phyloP scores from a whole-genome alignment of 805 yeast species.

The Ogataea polymorpha region DNA sequence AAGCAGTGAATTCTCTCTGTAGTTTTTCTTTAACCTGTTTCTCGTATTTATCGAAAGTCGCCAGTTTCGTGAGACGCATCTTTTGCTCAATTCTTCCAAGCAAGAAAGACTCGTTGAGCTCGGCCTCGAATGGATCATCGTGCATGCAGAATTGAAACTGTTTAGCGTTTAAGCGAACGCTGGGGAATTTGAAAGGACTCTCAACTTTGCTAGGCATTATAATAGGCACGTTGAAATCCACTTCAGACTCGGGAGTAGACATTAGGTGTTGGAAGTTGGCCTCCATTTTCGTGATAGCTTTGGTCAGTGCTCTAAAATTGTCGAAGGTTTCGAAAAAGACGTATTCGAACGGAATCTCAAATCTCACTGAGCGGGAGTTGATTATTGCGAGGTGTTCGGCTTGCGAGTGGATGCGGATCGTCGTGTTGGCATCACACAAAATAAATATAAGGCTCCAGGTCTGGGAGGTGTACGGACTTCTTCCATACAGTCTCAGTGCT shows the following conservation, averaged over 20 bases:
- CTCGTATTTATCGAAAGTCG: conserved; percentile 24
- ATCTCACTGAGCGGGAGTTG: conserved; percentile 26
- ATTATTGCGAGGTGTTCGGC: conserved; percentile 15
- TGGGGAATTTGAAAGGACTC: conserved; percentile 50
- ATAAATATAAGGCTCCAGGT: conserved; percentile 30
- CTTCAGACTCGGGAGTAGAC: conserved; percentile 19
- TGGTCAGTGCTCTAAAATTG: conserved; percentile 68
- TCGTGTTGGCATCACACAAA: conserved; percentile 17
- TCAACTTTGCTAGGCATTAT: conserved; percentile 34
- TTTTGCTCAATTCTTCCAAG: conserved; percentile 67
- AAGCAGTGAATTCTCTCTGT: conserved; percentile 32
- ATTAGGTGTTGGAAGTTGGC: conserved; percentile 26
- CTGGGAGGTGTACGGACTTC: conserved; percentile 23
- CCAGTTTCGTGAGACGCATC: conserved; percentile 49
- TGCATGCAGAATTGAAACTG: conserved; percentile 65
- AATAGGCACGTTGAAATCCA: conserved; percentile 32
- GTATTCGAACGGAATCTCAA: conserved; percentile 67
- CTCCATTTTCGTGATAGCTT: conserved; percentile 59
- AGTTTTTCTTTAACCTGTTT: conserved; percentile 19
- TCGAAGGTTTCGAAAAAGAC: conserved; percentile 77
- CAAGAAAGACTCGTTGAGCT: conserved; percentile 60
- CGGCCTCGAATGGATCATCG: conserved; percentile 87
- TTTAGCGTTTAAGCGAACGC: conserved; percentile 51
- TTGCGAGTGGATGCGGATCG: conserved; percentile 5
- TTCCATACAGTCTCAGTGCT: conserved; percentile 30